Evolutionary conservation across 2,329 filamentous ascomycete genomes (phyloP).

Genomic region (Venturia aucupariae): DNA sequence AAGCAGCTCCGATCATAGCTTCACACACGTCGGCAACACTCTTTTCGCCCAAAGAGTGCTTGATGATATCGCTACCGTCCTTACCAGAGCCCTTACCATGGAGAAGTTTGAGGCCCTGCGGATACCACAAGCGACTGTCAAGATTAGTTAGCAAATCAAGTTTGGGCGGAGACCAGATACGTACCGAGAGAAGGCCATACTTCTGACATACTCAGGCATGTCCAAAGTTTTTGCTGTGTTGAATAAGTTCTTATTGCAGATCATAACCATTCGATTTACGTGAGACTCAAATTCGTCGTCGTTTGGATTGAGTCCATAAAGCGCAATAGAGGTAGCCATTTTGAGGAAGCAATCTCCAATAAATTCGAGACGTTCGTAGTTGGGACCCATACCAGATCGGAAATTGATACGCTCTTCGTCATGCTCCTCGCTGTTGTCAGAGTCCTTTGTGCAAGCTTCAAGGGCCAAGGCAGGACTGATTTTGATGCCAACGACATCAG

Average conservation of each 20-base stretch:
- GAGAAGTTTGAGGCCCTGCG: slow-evolving; percentile 62
- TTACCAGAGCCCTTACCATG: slow-evolving; percentile 53
- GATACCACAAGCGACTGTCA: slow-evolving; percentile 71
- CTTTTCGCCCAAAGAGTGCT: slow-evolving; percentile 73
- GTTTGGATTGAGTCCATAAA: slow-evolving; percentile 68
- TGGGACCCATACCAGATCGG: slow-evolving; percentile 79
- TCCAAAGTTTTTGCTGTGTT: slow-evolving; percentile 55
- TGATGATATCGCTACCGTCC: slow-evolving; percentile 36
- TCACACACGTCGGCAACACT: slow-evolving; percentile 91
- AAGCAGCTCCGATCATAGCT: slow-evolving; percentile 80
- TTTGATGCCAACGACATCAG: slow-evolving; percentile 54
- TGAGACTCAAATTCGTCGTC: slow-evolving; percentile 82
- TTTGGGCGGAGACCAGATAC: slow-evolving; percentile 16
- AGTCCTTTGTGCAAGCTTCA: slow-evolving; percentile 88
- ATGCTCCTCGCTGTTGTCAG: slow-evolving; percentile 71
- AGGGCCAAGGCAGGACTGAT: slow-evolving; percentile 63
- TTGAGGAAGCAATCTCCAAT: slow-evolving; percentile 91
- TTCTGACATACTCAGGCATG: slow-evolving; percentile 71
- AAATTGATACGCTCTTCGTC: slow-evolving; percentile 59
- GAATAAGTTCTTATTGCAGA: slow-evolving; percentile 88
- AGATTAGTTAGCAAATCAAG: slow-evolving; percentile 20
- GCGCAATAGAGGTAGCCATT: slow-evolving; percentile 83
- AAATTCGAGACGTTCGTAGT: slow-evolving; percentile 92
- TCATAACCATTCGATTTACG: slow-evolving; percentile 77
- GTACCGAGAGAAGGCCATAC: slow-evolving; percentile 66